These are phyloP conservation scores for Leersia perrieri DNA, from an alignment of 176 grass and related monocot species.

Conservation along the genomic window DNA sequence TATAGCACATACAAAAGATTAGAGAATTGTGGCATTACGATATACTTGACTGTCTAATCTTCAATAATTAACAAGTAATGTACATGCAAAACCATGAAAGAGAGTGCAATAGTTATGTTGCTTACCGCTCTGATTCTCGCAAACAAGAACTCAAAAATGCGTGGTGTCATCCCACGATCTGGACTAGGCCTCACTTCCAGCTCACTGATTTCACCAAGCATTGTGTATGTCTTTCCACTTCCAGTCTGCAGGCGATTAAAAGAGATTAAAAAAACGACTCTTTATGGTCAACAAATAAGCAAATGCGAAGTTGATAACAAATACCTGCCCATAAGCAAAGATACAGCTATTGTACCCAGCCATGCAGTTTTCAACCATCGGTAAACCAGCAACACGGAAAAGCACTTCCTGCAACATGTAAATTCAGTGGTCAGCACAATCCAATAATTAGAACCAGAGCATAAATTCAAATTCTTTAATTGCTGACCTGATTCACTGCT, in stretches of 20 bases:
- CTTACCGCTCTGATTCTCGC: constrained; percentile 97
- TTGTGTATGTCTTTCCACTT: constrained; percentile 95
- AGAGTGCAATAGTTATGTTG: not conserved
- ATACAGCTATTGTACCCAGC: constrained; percentile 96
- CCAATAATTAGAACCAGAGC: constrained; percentile 13
- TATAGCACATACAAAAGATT: constrained; percentile 2
- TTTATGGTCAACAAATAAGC: constrained; percentile 7
- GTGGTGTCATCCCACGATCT: constrained; percentile 91
- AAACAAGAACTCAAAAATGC: constrained; percentile 96
- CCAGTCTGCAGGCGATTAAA: constrained; percentile 63
- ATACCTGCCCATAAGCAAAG: constrained; percentile 98
- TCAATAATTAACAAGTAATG: not conserved
- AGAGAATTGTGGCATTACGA: not conserved
- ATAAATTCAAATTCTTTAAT: constrained; percentile 9
- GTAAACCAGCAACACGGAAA: constrained; percentile 92
- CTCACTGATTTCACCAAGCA: constrained; percentile 91
- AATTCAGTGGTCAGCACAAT: constrained; percentile 18
- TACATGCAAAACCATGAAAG: not conserved
- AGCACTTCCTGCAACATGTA: constrained; percentile 66
- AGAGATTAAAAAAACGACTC: constrained; percentile 17
- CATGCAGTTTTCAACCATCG: constrained; percentile 99
- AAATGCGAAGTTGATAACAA: constrained; percentile 13
- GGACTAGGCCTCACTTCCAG: constrained; percentile 73
- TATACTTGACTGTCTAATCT: constrained; percentile 6
- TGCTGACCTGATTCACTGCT: constrained; percentile 80